Conservation (phyloP, 2,329 filamentous ascomycete genomes). For the Colletotrichum gigasporum region DNA sequence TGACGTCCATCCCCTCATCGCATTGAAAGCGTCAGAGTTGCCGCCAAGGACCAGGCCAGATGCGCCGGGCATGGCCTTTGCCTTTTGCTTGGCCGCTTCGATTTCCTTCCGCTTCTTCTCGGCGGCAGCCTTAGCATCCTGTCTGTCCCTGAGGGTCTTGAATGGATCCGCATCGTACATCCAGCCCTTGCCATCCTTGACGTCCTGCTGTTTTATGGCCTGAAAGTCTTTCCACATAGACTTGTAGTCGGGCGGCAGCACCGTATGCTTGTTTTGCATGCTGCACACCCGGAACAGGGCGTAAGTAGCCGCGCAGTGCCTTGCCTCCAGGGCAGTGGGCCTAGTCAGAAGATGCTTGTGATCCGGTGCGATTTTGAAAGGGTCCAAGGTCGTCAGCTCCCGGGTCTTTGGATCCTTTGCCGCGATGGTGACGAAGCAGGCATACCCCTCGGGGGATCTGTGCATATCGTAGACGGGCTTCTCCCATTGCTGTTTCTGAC, state of each 20-base stretch:
- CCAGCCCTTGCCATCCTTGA: conserved; percentile 81
- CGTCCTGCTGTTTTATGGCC: conserved; percentile 81
- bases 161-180: conserved; percentile 98
- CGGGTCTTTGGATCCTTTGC: conserved; percentile 83
- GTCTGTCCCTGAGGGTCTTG: conserved; percentile 78
- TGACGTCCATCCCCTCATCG: conserved; percentile 80
- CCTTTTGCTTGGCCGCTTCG: conserved; percentile 74
- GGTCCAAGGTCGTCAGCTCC: conserved; percentile 77
- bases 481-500: conserved; percentile 95
- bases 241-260: conserved; percentile 89
- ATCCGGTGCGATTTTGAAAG: conserved; percentile 81
- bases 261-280: conserved; percentile 96
- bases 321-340: conserved; percentile 86
- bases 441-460: conserved; percentile 78
- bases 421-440: conserved; percentile 83
- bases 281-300: conserved; percentile 91
- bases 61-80: conserved; percentile 68
- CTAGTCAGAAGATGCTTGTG: conserved; percentile 81
- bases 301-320: conserved; percentile 93
- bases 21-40: conserved; percentile 52
- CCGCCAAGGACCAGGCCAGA: conserved; percentile 64
- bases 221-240: conserved; percentile 93
- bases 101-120: conserved; percentile 83
- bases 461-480: conserved; percentile 90
- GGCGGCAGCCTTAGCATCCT: conserved; percentile 77